Conservation (phyloP, 306 rosid genomes). For the Sesbania bispinosa region DNA sequence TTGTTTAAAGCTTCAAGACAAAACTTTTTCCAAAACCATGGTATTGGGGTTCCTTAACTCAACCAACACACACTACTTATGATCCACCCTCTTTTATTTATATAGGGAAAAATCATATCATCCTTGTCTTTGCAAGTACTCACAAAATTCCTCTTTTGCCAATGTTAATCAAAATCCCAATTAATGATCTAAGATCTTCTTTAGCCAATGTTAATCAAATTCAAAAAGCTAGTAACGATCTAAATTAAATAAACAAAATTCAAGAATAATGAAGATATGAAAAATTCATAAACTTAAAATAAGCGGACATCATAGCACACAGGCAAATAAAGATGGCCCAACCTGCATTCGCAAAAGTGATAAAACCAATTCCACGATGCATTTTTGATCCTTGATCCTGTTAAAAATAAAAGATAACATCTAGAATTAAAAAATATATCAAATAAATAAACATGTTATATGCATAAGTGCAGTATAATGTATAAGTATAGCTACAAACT, state of each 20-base stretch:
- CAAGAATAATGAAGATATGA: background rate
- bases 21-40: too few relatives aligned
- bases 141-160: constrained; percentile 10
- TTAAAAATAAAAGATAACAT: constrained; percentile 15
- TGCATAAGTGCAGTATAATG: background rate
- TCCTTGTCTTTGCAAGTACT: background rate
- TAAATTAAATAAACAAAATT: background rate
- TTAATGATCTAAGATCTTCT: background rate
- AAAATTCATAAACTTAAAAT: background rate
- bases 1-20: too few relatives aligned
- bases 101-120: background rate
- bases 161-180: constrained; percentile 2
- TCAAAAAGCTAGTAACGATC: constrained; percentile 3
- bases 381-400: constrained; percentile 91
- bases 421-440: background rate
- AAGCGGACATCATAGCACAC: background rate
- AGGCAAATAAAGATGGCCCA: constrained; percentile 20
- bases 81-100: background rate
- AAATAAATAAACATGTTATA: background rate
- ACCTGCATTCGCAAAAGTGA: constrained; percentile 96
- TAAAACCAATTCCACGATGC: constrained; percentile 96
- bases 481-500: background rate
- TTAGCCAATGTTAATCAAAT: background rate
- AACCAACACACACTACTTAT: too few relatives aligned
- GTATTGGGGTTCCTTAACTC: too few relatives aligned